phyloP scores from a whole-genome alignment of 73 alveolate species.

The Blepharisma japonicum region DNA sequence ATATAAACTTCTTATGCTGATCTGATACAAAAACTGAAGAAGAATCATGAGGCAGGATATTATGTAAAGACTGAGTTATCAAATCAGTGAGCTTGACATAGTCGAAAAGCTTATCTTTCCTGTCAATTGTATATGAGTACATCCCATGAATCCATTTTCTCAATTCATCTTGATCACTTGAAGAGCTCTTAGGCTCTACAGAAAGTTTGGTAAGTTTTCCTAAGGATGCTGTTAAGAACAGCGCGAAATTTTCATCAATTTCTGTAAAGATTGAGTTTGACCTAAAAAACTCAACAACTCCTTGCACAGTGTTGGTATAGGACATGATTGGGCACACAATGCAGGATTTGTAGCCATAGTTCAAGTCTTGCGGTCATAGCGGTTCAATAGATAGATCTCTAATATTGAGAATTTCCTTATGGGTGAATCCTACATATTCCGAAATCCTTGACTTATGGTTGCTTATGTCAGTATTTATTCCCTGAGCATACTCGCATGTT shows the following conservation, averaged over 20 bases:
- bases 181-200: not conserved
- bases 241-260: not conserved
- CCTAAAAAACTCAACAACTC: not conserved
- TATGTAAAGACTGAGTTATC: not conserved
- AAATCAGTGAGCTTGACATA: not conserved
- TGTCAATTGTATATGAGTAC: not conserved
- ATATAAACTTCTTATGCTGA: not conserved
- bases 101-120: not conserved
- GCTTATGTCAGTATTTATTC: no score
- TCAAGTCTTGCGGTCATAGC: not conserved
- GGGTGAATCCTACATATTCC: not conserved
- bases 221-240: not conserved
- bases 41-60: not conserved
- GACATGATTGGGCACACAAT: not conserved
- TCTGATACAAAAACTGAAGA: not conserved
- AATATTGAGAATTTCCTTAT: not conserved
- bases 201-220: not conserved
- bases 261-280: not conserved
- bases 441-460: not conserved
- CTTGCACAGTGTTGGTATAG: not conserved
- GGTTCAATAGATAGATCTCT: not conserved
- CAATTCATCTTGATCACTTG: not conserved
- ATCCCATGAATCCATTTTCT: not conserved
- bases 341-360: not conserved
- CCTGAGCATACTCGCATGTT: not conserved